phyloP scores from a whole-genome alignment of 805 yeast genomes.

The Barnettozyma californica region DNA sequence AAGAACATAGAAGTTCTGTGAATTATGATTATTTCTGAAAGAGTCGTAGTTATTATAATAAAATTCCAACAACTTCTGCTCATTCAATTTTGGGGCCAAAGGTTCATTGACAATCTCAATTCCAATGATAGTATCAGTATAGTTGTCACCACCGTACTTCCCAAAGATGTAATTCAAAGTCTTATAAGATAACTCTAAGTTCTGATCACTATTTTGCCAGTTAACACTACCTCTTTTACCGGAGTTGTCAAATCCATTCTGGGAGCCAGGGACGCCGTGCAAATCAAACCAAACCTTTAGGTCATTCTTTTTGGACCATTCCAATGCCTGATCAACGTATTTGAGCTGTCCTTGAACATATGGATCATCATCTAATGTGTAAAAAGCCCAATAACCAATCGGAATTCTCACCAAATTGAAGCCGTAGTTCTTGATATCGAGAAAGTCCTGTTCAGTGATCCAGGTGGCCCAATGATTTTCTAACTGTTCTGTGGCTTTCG shows the following conservation, averaged over 20 bases:
- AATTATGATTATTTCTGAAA: constrained; percentile 19
- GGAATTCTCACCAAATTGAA: constrained; percentile 73
- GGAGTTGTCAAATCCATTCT: constrained; percentile 81
- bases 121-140: constrained; percentile 58
- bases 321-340: constrained; percentile 58
- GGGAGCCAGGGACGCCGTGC: constrained; percentile 82
- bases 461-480: constrained; percentile 52
- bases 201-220: constrained; percentile 37
- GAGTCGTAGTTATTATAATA: constrained; percentile 29
- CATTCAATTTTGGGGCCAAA: constrained; percentile 45
- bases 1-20: constrained; percentile 41
- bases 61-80: constrained; percentile 28
- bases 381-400: constrained; percentile 74
- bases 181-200: constrained; percentile 43
- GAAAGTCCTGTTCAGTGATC: constrained; percentile 55
- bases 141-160: constrained; percentile 45
- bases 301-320: constrained; percentile 58
- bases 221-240: constrained; percentile 49
- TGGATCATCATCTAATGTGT: constrained; percentile 43
- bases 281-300: constrained; percentile 70
- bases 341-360: constrained; percentile 61
- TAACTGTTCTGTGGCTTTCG: constrained; percentile 37
- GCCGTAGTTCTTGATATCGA: constrained; percentile 44
- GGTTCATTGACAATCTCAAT: constrained; percentile 74
- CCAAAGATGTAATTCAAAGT: constrained; percentile 45